A percentile compares a stretch with the other conserved stretches of the same genome.
Evolutionary conservation across 1,139 yeast genomes (phyloP).

Genomic region (Taphrina betulina): DNA sequence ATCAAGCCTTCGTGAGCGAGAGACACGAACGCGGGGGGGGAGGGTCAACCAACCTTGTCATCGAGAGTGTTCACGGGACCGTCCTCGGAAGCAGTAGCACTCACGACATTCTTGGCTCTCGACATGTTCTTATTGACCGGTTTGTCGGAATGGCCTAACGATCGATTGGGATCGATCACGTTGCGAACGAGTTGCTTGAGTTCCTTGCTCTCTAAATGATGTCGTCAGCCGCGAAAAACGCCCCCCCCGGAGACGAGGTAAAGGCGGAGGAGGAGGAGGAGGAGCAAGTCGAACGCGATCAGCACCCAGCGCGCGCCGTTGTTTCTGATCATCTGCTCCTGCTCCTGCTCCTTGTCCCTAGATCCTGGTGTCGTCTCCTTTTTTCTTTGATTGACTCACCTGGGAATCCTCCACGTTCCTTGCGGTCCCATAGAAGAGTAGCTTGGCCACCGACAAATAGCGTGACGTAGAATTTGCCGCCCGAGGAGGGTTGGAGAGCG

Average conservation of each 20-base stretch:
- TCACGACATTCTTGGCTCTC: constrained; percentile 19
- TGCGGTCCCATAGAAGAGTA: constrained; percentile 56
- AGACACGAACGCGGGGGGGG: too few relatives aligned
- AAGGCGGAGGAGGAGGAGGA: too few relatives aligned
- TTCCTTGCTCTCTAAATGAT: constrained; percentile 52
- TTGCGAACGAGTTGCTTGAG: constrained; percentile 57
- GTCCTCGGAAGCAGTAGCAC: constrained; percentile 19
- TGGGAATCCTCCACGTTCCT: constrained; percentile 58
- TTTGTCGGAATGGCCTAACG: constrained; percentile 52
- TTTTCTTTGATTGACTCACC: too few relatives aligned
- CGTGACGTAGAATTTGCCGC: constrained; percentile 56
- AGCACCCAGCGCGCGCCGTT: too few relatives aligned
- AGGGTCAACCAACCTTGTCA: constrained; percentile 26
- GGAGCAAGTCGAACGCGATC: too few relatives aligned
- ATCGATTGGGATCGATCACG: constrained; percentile 49
- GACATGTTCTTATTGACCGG: constrained; percentile 11
- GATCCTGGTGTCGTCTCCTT: too few relatives aligned
- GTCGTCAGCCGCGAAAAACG: too few relatives aligned
- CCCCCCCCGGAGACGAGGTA: too few relatives aligned
- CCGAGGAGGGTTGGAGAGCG: constrained; percentile 52
- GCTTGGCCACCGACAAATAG: constrained; percentile 40
- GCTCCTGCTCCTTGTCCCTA: too few relatives aligned
- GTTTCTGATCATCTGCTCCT: too few relatives aligned
- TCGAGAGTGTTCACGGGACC: constrained; percentile 23
- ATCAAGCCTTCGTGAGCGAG: too few relatives aligned